Evolutionary conservation across 2,329 filamentous ascomycete genomes (phyloP), one percentile per base, ranked within the genome.

Genomic region (Nemania sp.): DNA sequence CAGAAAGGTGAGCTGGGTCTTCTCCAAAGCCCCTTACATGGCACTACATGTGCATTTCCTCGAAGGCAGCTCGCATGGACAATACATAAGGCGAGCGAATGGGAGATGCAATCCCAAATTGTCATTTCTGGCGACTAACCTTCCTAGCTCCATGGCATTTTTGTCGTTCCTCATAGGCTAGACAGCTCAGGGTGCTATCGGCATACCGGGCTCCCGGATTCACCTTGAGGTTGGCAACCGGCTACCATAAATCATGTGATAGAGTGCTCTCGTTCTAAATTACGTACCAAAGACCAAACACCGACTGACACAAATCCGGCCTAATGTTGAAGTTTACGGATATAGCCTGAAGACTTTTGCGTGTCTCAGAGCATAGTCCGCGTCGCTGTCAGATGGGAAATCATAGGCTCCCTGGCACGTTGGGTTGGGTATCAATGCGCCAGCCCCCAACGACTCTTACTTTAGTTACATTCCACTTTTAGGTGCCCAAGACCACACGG

Each of bases 361-460:
- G n/a, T n/a, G n/a, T n/a, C n/a, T n/a, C n/a, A n/a, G n/a, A n/a
- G n/a, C n/a, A n/a, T n/a, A n/a, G n/a, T n/a, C n/a, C n/a, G n/a
- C n/a, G n/a, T n/a, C n/a, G n/a, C n/a, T 11, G 8, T 28, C 26
- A 28, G 26, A 12, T 28, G 12, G 26, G 26, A 6, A 28, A 9
- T 31, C 28, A 31, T 31, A 14, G 9, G 3, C n/a, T 31, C 28
- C 4, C 28, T 9, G 49, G 44, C 46, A 49, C 44, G 26, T 52
- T 54, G 47, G 54, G 70, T 77, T 74, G 74, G 75, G 75, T 74
- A 76, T 68, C 72, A 70, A 77, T 74, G 74, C 75, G 68, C 72
- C 60, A 61, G 63, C 59, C 71, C 72, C 74, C 68, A 69, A 71
- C 55, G 22, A 15, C 28, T 49, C 42, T 52, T 36, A 36, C 43